Base-by-base conservation (phyloP, 1,139 yeast species). In the Protomyces inouyei region DNA sequence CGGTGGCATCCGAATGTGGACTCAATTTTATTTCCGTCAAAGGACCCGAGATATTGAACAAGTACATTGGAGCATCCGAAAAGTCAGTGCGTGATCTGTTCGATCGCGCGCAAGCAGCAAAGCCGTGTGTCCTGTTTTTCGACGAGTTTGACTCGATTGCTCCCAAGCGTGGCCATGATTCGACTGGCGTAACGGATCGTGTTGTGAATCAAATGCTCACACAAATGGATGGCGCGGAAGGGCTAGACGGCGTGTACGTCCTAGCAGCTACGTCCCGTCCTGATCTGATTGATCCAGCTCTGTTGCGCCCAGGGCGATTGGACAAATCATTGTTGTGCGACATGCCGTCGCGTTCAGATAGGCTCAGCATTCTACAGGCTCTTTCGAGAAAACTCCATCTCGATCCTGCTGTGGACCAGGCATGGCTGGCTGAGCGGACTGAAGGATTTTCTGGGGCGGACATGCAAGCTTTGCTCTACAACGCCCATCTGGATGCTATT, bases 171-270 rank as follows among this genome's bases (percentile, higher is more conserved):
- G 98, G 98, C 0, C 98, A 92, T 73, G 98, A 93, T 73, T 88
- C 96, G 1, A 92, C 98, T 0, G 98, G 98, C 67, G 98, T 93
- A 3, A 93, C 98, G 0, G 98, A 93, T 74, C 82, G 98, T 72
- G 97, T 93, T 52, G 98, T 93, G 51, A 95, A 95, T 75, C 98
- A 93, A 74, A 84, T 93, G 85, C 82, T 93, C 72, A 93, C 98
- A 0, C 98, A 95, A 74, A 91, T 93, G 97, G 99, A 93, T 76
- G 99, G 99, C 77, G 98, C 98, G 0, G 98, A 93, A 75, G 98
- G 98, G 0, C 78, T 92, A 45, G 97, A 92, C 72, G 98, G 98
- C 0, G 98, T 95, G 2, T 93, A 93, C 72, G 97, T 95, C 0
- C 79, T 93, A 38, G 98, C 98, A 0, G 98, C 98, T 0, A 95